Conservation (phyloP, 768 basidiomycete species). For the Favolaschia claudopus region DNA sequence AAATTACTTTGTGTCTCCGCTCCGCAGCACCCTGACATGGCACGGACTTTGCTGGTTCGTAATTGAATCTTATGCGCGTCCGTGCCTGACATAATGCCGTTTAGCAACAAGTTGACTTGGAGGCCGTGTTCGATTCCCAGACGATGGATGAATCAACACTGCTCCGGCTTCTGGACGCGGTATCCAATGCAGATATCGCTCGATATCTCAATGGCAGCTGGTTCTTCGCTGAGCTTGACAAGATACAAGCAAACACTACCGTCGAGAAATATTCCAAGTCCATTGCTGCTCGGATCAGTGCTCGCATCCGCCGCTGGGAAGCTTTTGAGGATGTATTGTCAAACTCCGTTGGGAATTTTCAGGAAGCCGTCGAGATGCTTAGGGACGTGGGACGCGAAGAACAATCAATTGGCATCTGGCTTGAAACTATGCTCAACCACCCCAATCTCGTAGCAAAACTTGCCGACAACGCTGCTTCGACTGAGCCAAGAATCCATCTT, state of each 20-base stretch:
- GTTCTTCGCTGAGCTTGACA: slow-evolving; percentile 51
- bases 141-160: slow-evolving; percentile 64
- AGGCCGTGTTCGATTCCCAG: slow-evolving; percentile 59
- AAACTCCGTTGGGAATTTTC: slow-evolving; percentile 60
- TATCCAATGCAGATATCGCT: slow-evolving; percentile 70
- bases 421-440: slow-evolving; percentile 72
- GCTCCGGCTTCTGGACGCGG: slow-evolving; percentile 66
- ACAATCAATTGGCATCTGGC: slow-evolving; percentile 74
- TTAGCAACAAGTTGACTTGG: slow-evolving; percentile 67
- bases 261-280: slow-evolving; percentile 49
- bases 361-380: slow-evolving; percentile 55
- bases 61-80: background rate
- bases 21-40: slow-evolving; percentile 70
- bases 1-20: slow-evolving; percentile 70
- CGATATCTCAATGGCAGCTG: slow-evolving; percentile 52
- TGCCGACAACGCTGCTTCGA: slow-evolving; percentile 46
- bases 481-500: slow-evolving; percentile 42
- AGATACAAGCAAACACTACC: slow-evolving; percentile 46
- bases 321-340: slow-evolving; percentile 67
- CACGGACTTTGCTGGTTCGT: slow-evolving; percentile 52
- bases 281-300: slow-evolving; percentile 55
- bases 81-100: background rate
- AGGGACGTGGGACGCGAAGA: slow-evolving; percentile 72
- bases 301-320: slow-evolving; percentile 65
- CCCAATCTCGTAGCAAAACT: slow-evolving; percentile 57